These are phyloP conservation scores for Diutina mesorugosa DNA, from an alignment of 1,139 yeast species.

Conservation along the genomic window DNA sequence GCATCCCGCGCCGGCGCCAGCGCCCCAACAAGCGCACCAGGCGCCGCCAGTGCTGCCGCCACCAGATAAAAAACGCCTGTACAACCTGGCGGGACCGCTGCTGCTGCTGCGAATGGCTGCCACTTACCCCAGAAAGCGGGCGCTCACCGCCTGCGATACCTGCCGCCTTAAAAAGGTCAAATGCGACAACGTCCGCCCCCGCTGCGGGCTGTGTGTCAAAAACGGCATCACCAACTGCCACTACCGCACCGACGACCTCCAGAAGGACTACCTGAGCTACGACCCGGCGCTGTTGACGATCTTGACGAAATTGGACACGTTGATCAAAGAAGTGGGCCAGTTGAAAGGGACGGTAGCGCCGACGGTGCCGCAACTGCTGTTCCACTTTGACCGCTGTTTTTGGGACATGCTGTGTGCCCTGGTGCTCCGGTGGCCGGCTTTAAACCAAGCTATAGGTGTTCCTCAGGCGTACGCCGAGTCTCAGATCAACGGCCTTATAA, in stretches of 20 bases:
- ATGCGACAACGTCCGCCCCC: constrained; percentile 39
- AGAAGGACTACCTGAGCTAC: constrained; percentile 11
- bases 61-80: background rate
- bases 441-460: constrained; percentile 10
- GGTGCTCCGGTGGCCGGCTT: constrained; percentile 22
- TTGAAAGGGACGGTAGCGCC: constrained; percentile 2
- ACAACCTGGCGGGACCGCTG: background rate
- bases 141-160: constrained; percentile 34
- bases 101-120: constrained; percentile 4
- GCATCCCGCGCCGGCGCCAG: background rate
- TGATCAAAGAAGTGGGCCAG: constrained; percentile 15
- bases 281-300: constrained; percentile 17
- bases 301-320: constrained; percentile 17
- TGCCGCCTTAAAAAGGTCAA: constrained; percentile 34
- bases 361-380: constrained; percentile 2
- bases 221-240: constrained; percentile 20
- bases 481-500: background rate
- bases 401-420: constrained; percentile 33
- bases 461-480: constrained; percentile 6
- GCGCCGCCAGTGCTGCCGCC: background rate
- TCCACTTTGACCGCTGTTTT: constrained; percentile 11
- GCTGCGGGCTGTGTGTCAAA: constrained; percentile 35
- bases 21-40: background rate
- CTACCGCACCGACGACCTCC: constrained; percentile 18
- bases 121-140: constrained; percentile 20